phyloP scores from a whole-genome alignment of 106 monocot species.

The Cymbidium sinense region DNA sequence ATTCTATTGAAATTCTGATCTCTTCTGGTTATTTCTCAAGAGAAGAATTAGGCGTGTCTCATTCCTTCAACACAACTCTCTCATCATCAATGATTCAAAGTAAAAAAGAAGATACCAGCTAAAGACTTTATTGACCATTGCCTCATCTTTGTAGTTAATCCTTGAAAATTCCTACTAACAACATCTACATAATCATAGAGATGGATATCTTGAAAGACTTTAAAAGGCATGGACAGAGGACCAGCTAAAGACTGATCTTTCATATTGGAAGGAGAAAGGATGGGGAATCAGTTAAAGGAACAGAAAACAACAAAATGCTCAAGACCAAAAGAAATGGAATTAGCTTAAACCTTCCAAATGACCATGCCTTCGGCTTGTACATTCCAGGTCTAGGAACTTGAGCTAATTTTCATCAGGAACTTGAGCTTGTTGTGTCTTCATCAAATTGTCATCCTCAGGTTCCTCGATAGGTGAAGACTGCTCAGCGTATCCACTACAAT shows the following conservation, averaged over 20 bases:
- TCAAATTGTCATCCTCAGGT: conserved; percentile 9
- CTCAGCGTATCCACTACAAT: conserved; percentile 5
- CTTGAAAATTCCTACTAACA: conserved; percentile 12
- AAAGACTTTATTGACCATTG: conserved; percentile 22
- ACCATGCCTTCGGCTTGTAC: neutral
- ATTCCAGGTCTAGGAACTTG: neutral
- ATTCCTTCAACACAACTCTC: too few species aligned
- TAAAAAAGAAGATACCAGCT: neutral
- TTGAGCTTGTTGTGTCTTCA: conserved; percentile 1
- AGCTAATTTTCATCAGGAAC: neutral
- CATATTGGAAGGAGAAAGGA: conserved; percentile 12
- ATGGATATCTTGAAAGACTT: conserved; percentile 5
- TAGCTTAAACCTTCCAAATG: conserved; percentile 15
- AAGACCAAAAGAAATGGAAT: conserved; percentile 28
- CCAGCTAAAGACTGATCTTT: conserved; percentile 13
- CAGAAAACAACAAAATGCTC: conserved; percentile 26
- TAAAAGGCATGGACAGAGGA: neutral
- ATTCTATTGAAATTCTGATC: too few species aligned
- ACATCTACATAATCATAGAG: conserved; percentile 8
- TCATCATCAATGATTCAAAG: too few species aligned
- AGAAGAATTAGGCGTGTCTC: too few species aligned
- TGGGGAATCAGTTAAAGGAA: conserved; percentile 29
- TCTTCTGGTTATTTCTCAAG: too few species aligned
- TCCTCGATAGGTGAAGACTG: conserved; percentile 12
- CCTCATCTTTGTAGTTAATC: conserved; percentile 17